These are phyloP conservation scores for Ogataea ramenticola DNA, from an alignment of 805 yeast genomes.

Conservation along the genomic window DNA sequence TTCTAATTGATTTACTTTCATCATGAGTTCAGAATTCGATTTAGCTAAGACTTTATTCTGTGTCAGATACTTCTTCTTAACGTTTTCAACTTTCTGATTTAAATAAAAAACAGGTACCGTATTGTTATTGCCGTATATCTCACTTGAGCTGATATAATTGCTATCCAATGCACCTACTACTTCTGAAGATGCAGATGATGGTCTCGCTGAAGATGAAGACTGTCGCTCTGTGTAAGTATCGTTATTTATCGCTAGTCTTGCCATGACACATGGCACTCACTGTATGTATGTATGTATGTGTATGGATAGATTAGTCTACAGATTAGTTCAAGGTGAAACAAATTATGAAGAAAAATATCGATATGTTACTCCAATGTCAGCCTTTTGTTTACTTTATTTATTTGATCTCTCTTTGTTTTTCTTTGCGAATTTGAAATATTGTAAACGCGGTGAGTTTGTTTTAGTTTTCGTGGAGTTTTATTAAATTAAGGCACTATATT, in stretches of 20 bases:
- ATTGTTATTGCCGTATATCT: neutral
- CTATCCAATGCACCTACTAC: too few relatives aligned
- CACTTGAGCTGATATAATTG: too few relatives aligned
- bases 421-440: too few relatives aligned
- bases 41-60: constrained; percentile 58
- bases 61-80: constrained; percentile 23
- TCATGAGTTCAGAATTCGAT: constrained; percentile 45
- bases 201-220: neutral
- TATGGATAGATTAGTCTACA: too few relatives aligned
- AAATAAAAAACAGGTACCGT: neutral
- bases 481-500: too few relatives aligned
- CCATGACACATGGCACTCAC: neutral
- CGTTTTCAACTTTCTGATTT: neutral
- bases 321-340: too few relatives aligned
- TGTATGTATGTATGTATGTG: neutral
- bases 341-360: too few relatives aligned
- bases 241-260: neutral
- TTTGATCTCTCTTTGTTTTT: too few relatives aligned
- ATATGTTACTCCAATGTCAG: too few relatives aligned
- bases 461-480: too few relatives aligned
- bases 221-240: neutral
- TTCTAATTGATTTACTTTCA: constrained; percentile 48
- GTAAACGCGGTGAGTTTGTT: too few relatives aligned
- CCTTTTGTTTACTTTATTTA: too few relatives aligned
- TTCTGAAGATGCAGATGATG: neutral